These are phyloP conservation scores for Austroboletus novae-zelandiae DNA, from an alignment of 1,284 basidiomycete genomes.

Conservation along the genomic window DNA sequence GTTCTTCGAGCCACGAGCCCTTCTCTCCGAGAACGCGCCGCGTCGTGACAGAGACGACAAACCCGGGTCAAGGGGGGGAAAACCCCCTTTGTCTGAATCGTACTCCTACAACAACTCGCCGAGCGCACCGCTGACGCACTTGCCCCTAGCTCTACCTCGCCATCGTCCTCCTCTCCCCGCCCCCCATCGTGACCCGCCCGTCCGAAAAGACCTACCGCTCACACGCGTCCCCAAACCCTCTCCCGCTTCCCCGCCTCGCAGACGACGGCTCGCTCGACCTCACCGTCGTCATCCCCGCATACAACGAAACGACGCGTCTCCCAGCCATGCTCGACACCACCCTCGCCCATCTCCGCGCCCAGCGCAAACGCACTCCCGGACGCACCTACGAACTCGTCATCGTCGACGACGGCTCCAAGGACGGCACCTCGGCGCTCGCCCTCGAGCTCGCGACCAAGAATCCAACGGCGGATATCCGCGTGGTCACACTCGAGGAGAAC, in stretches of 20 bases:
- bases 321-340: slow-evolving; percentile 78
- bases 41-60: slow-evolving; percentile 67
- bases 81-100: slow-evolving; percentile 33
- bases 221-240: slow-evolving; percentile 44
- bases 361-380: background rate
- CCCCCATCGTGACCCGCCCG: slow-evolving; percentile 56
- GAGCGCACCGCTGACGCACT: too few species aligned
- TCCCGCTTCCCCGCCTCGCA: slow-evolving; percentile 52
- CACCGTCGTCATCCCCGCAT: slow-evolving; percentile 85
- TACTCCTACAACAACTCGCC: slow-evolving; percentile 8
- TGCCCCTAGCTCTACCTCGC: slow-evolving; percentile 53
- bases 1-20: slow-evolving; percentile 78
- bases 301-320: slow-evolving; percentile 83
- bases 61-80: slow-evolving; percentile 44
- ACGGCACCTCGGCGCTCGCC: slow-evolving; percentile 68
- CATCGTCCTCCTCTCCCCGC: slow-evolving; percentile 67
- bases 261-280: slow-evolving; percentile 62
- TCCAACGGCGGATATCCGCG: slow-evolving; percentile 58
- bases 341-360: slow-evolving; percentile 52
- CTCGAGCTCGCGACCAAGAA: slow-evolving; percentile 63
- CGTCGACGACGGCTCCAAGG: slow-evolving; percentile 86
- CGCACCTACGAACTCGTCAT: slow-evolving; percentile 77
- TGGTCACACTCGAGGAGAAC: slow-evolving; percentile 79
- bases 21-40: slow-evolving; percentile 35
- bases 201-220: slow-evolving; percentile 69